Conservation (phyloP, 176 grass and related monocot species). For the Hyparrhenia diplandra region DNA sequence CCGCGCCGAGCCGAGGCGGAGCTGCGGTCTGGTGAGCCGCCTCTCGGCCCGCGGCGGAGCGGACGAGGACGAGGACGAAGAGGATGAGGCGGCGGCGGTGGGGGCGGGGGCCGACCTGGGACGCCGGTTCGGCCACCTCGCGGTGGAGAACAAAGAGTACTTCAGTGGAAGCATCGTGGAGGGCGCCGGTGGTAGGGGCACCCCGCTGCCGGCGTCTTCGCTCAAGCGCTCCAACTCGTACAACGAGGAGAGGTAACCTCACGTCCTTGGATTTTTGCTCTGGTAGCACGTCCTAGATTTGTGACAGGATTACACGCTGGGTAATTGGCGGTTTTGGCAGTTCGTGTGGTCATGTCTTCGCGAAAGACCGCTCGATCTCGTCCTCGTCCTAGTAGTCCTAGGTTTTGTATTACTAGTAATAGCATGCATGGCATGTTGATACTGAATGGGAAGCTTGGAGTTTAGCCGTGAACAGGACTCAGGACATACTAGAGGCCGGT, state of each 20-base stretch:
- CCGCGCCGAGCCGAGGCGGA: slow-evolving; percentile 53
- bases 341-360: neutral
- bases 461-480: slow-evolving; percentile 8
- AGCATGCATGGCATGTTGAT: neutral
- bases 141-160: slow-evolving; percentile 78
- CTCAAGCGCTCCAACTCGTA: slow-evolving; percentile 92
- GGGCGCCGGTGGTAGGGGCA: slow-evolving; percentile 31
- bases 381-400: no score
- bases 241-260: slow-evolving; percentile 74
- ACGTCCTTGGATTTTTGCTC: neutral
- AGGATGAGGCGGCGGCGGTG: neutral
- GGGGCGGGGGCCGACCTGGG: slow-evolving; percentile 15
- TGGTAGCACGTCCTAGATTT: no score
- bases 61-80: slow-evolving; percentile 34
- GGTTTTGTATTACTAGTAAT: no score
- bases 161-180: slow-evolving; percentile 98
- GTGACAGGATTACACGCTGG: neutral
- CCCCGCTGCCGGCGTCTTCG: slow-evolving; percentile 39
- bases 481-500: neutral
- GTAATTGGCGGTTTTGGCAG: neutral
- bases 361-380: neutral
- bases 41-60: slow-evolving; percentile 37
- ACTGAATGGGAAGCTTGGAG: slow-evolving; percentile 11
- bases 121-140: slow-evolving; percentile 44
- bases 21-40: slow-evolving; percentile 68